Evolutionary conservation across 768 basidiomycete species (phyloP).

Genomic region (Podaxis rugospora): DNA sequence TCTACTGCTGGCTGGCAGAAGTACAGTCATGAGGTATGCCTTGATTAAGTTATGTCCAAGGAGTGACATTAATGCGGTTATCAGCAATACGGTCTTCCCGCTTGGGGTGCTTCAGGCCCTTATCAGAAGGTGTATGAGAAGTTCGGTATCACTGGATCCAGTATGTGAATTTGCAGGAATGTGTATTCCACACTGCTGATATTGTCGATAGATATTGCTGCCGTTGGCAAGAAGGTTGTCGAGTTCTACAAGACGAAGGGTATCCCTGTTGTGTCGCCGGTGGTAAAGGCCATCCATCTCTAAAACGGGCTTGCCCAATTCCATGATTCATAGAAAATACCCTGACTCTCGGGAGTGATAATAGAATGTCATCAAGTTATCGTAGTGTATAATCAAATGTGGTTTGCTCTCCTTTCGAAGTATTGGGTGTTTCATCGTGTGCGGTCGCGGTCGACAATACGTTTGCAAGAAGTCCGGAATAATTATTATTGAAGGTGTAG

Average conservation of each 20-base stretch:
- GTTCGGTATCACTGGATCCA: constrained; percentile 76
- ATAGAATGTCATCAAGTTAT: background rate
- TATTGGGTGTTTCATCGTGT: background rate
- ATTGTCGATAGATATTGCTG: constrained; percentile 58
- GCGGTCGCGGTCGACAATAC: background rate
- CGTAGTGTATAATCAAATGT: background rate
- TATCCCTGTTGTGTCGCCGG: constrained; percentile 66
- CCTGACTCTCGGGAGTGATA: background rate
- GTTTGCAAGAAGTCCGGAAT: background rate
- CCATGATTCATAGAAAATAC: background rate
- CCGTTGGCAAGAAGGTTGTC: constrained; percentile 80
- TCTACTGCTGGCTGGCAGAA: constrained; percentile 83
- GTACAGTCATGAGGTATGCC: constrained; percentile 74
- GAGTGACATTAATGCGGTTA: constrained; percentile 12
- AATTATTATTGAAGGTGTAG: constrained; percentile 7
- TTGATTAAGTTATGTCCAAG: background rate
- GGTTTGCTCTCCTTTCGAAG: background rate
- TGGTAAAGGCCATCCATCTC: constrained; percentile 61
- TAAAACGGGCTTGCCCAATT: constrained; percentile 9
- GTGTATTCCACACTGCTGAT: constrained; percentile 7
- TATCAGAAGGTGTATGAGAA: constrained; percentile 90
- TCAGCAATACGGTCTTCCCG: constrained; percentile 65
- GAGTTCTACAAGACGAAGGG: constrained; percentile 82
- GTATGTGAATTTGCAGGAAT: constrained; percentile 33
- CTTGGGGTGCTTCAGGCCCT: constrained; percentile 89